A percentile compares a stretch with the other conserved stretches of the same genome.
These are phyloP conservation scores for Kluyveromyces lactis DNA, from an alignment of 805 yeast species.

Conservation along the genomic window DNA sequence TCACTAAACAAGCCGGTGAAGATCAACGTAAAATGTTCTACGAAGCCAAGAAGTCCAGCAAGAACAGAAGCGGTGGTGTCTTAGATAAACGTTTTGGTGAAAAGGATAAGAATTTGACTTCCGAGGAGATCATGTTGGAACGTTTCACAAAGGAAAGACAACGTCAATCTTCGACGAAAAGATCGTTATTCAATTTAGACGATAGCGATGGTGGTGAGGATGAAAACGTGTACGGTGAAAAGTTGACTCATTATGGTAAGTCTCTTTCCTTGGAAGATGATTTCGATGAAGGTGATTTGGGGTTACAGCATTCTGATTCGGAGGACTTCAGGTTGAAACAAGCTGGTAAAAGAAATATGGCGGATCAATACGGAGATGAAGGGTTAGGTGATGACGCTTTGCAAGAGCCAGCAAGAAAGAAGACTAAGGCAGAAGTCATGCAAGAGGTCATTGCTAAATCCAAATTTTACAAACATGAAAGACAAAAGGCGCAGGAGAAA, in stretches of 20 bases:
- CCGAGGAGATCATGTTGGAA: conserved; percentile 91
- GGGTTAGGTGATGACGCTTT: conserved; percentile 26
- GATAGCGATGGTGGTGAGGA: conserved; percentile 40
- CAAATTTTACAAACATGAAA: conserved; percentile 65
- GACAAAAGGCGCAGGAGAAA: conserved; percentile 57
- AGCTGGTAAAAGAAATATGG: conserved; percentile 19
- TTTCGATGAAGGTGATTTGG: conserved; percentile 40
- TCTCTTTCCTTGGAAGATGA: conserved; percentile 53
- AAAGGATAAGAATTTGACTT: conserved; percentile 55
- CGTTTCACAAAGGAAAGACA: conserved; percentile 89
- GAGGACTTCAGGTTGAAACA: conserved; percentile 28
- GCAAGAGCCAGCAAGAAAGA: conserved; percentile 45
- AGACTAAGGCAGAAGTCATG: conserved; percentile 80
- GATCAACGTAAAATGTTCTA: conserved; percentile 53
- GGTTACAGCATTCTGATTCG: conserved; percentile 30
- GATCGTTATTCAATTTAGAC: conserved; percentile 63
- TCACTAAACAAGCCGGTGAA: conserved; percentile 61
- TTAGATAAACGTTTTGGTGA: conserved; percentile 92
- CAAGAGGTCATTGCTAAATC: conserved; percentile 78
- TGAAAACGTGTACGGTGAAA: conserved; percentile 30
- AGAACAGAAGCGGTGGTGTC: conserved; percentile 70
- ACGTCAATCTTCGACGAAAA: conserved; percentile 43
- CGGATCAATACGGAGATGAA: conserved; percentile 33
- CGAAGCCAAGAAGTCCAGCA: conserved; percentile 51
- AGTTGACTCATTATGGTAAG: conserved; percentile 75